Conservation (phyloP, 164 flowering plant genomes). For the Annona cherimola region DNA sequence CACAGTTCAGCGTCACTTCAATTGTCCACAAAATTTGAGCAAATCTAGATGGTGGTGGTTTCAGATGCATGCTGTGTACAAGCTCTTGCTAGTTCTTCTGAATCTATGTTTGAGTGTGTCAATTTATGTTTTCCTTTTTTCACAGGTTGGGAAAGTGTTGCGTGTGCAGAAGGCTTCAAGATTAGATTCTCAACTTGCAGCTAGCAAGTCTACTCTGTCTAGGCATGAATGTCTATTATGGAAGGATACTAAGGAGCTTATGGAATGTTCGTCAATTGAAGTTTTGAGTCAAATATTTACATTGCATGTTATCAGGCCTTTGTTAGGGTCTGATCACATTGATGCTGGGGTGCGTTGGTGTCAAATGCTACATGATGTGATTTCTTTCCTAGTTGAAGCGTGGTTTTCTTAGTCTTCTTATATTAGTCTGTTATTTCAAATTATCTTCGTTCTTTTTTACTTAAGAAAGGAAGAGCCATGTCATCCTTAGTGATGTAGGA, state of each 20-base stretch:
- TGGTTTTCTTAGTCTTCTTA: background rate
- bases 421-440: background rate
- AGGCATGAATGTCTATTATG: constrained; percentile 54
- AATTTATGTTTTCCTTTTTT: constrained; percentile 3
- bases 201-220: constrained; percentile 31
- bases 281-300: constrained; percentile 45
- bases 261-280: constrained; percentile 46
- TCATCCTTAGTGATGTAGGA: no score
- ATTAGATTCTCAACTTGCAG: constrained; percentile 17
- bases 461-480: background rate
- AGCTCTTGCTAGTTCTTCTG: background rate
- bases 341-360: constrained; percentile 68
- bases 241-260: constrained; percentile 39
- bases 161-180: constrained; percentile 55
- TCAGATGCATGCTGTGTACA: background rate
- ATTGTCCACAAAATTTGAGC: background rate
- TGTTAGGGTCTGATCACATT: constrained; percentile 59
- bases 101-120: background rate
- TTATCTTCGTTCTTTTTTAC: background rate
- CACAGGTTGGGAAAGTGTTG: constrained; percentile 75
- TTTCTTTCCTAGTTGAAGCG: background rate
- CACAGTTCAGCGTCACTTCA: background rate
- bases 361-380: background rate
- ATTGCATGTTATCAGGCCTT: constrained; percentile 57
- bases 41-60: background rate